Conservation (phyloP, 148 eudicot genomes). For the Nepenthes gracilis region DNA sequence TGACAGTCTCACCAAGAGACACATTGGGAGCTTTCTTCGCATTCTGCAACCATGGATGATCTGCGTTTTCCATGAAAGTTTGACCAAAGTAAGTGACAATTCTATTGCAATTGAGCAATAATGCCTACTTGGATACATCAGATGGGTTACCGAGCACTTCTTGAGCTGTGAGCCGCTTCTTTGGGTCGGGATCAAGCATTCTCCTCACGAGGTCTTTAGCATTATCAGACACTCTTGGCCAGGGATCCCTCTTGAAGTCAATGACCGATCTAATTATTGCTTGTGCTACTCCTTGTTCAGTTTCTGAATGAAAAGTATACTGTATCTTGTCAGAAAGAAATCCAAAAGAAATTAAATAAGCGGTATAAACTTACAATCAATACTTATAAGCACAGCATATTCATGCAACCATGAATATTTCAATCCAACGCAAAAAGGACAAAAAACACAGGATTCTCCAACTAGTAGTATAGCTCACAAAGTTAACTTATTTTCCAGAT, state of each 20-base stretch:
- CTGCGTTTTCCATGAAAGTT: conserved; percentile 24
- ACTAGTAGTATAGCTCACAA: too few species aligned
- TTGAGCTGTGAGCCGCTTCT: conserved; percentile 56
- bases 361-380: too few species aligned
- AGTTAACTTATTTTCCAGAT: too few species aligned
- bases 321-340: background rate
- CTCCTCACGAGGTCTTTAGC: conserved; percentile 69
- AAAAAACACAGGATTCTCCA: too few species aligned
- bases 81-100: conserved; percentile 6
- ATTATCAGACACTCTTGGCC: conserved; percentile 73
- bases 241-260: conserved; percentile 77
- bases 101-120: background rate
- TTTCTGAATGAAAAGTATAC: conserved; percentile 31
- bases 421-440: too few species aligned
- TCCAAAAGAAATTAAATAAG: too few species aligned
- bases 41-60: conserved; percentile 75
- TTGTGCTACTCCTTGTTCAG: conserved; percentile 87
- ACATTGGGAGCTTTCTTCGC: conserved; percentile 78
- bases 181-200: conserved; percentile 76
- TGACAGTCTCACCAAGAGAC: conserved; percentile 71
- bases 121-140: background rate
- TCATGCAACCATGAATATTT: too few species aligned
- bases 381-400: too few species aligned
- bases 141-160: conserved; percentile 57
- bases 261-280: conserved; percentile 66